Conservation (phyloP, 1,284 basidiomycete genomes). For the Malassezia pachydermatis region DNA sequence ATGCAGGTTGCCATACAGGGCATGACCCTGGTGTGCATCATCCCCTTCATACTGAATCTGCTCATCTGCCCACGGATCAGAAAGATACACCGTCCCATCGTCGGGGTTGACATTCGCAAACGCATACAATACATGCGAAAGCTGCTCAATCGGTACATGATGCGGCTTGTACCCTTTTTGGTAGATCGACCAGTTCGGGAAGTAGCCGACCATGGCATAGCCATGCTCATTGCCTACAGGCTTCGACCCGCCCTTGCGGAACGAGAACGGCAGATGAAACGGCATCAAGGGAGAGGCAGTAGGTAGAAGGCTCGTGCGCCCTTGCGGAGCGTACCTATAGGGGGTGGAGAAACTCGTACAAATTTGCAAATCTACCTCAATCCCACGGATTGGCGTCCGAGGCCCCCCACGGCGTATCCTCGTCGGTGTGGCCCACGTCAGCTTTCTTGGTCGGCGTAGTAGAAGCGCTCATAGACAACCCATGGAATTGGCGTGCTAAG, state of each 20-base stretch:
- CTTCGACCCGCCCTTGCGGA: background rate
- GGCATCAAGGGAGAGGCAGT: conserved; percentile 3
- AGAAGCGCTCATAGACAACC: background rate
- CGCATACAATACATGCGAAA: conserved; percentile 73
- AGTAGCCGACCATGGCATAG: conserved; percentile 19
- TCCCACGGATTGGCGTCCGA: conserved; percentile 19
- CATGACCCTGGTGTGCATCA: conserved; percentile 54
- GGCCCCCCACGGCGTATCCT: background rate
- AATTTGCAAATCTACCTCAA: too few relatives aligned
- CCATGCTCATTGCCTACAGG: background rate
- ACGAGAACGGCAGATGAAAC: conserved; percentile 3
- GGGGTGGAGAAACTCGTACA: too few relatives aligned
- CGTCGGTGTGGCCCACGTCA: background rate
- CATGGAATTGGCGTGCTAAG: conserved; percentile 4
- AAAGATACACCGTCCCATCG: conserved; percentile 56
- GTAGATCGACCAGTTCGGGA: conserved; percentile 73
- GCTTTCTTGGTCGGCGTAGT: background rate
- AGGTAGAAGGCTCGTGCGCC: too few relatives aligned
- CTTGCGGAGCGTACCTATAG: too few relatives aligned
- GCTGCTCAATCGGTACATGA: conserved; percentile 58
- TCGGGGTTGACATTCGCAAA: conserved; percentile 70
- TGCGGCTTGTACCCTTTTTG: conserved; percentile 67
- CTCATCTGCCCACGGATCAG: conserved; percentile 72
- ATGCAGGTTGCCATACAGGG: conserved; percentile 77
- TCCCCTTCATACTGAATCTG: conserved; percentile 58